Evolutionary conservation across 2,329 filamentous ascomycete species (phyloP), one percentile per base, ranked within the genome.

Genomic region (Beauveria rudraprayagi): DNA sequence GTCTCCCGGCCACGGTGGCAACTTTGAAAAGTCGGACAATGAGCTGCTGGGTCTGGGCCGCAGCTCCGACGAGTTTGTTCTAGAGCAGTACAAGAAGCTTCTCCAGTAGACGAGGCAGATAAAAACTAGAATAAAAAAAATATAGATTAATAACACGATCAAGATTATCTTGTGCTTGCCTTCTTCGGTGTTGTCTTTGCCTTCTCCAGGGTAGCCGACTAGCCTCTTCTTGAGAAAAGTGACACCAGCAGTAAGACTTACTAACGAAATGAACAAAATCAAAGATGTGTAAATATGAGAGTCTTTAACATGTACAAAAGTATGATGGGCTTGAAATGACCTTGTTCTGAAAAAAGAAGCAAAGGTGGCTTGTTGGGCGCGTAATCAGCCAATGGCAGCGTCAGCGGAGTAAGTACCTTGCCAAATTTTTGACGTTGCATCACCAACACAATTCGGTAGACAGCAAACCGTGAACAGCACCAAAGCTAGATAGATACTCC

Each of bases 21-120:
- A 68, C 28, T 75, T 71, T 56, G 62, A 70, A 11, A 73, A 74
- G 65, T 66, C 69, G 19, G 77, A 80, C 61, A 78, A 78, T 51
- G 74, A 74, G 63, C 66, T 82, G 14, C 62, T 83, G 1, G 80
- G 79, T 0, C 41, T 83, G 19, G 73, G 75, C 67, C 67, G 70
- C 5, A 67, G 76, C 60, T 75, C 70, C 0, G 73, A 80, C 9
- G 72, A 69, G 9, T 74, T 77, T 26, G 54, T 82, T 5, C 68
- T 74, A 63, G 72, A 70, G 5, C 61, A 70, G 28, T 60, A 71
- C 41, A 67, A 65, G 50, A 63, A 61, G 58, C 22, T 53, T 60
- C 22, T 61, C 43, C 53, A 60, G 53, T 61, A 58, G 47, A 3
- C 9, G 30, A 19, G 10, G 5, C 10, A 8, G 2, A 11, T 6